Evolutionary conservation across 2,329 filamentous ascomycete genomes (phyloP).

Genomic region (Cordyceps pruinosa): DNA sequence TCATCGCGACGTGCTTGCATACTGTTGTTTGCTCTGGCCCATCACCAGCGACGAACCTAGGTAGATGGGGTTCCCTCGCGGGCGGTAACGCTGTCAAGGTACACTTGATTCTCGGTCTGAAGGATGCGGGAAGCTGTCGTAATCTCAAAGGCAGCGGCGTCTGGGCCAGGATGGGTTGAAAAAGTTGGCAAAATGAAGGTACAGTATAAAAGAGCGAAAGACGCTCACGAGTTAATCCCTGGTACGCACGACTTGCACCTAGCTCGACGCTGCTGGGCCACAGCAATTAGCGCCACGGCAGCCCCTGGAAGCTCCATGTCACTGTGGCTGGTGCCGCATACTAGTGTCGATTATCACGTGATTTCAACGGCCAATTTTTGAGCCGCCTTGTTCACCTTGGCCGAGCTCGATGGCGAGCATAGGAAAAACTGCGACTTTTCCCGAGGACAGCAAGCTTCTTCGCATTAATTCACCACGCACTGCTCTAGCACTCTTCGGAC

Average conservation of each 20-base stretch:
- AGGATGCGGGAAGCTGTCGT: background rate
- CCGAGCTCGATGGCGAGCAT: constrained; percentile 25
- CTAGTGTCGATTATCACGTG: constrained; percentile 6
- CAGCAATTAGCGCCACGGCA: constrained; percentile 6
- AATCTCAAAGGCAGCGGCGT: background rate
- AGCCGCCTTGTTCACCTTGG: constrained; percentile 10
- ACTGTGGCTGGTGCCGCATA: background rate
- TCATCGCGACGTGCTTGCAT: constrained; percentile 88
- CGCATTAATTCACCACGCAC: constrained; percentile 31
- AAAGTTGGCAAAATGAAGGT: background rate
- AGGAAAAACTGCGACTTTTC: constrained; percentile 43
- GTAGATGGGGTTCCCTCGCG: background rate
- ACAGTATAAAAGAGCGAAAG: background rate
- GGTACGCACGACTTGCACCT: background rate
- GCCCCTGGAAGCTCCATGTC: constrained; percentile 1
- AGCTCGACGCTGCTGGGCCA: background rate
- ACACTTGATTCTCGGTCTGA: background rate
- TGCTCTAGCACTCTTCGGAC: constrained; percentile 33
- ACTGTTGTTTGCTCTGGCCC: constrained; percentile 20
- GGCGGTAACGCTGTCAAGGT: background rate
- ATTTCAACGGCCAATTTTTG: constrained; percentile 10
- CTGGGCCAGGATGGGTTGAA: background rate
- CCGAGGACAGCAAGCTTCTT: constrained; percentile 38
- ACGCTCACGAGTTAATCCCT: background rate
- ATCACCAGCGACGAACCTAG: constrained; percentile 2